These are phyloP conservation scores for Eimeria mitis DNA, from an alignment of 169 alveolate species.

Conservation along the genomic window DNA sequence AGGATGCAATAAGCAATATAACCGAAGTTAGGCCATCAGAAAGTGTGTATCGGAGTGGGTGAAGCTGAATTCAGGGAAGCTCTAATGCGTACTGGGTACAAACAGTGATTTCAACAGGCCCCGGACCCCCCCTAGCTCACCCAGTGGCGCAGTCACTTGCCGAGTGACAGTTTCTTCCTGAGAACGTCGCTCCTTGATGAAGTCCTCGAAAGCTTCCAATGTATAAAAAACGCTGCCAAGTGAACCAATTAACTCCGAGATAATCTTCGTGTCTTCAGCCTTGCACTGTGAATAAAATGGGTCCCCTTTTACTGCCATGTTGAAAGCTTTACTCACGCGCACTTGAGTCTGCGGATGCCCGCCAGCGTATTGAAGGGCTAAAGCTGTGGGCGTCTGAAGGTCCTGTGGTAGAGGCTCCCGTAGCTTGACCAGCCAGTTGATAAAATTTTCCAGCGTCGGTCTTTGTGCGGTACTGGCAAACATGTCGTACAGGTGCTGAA, in stretches of 20 bases:
- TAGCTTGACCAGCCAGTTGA: constrained; percentile 43
- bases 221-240: constrained; percentile 34
- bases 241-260: constrained; percentile 23
- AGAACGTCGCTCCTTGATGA: not conserved
- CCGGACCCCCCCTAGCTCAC: not conserved
- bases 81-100: not conserved
- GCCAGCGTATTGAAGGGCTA: constrained; percentile 42
- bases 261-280: constrained; percentile 60
- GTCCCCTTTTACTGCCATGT: constrained; percentile 34
- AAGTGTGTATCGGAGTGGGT: not conserved
- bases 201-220: not conserved
- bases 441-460: constrained; percentile 9
- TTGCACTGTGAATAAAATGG: constrained; percentile 49
- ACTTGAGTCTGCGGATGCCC: constrained; percentile 68
- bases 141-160: constrained; percentile 40
- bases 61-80: not conserved
- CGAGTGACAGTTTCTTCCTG: constrained; percentile 14
- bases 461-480: constrained; percentile 4
- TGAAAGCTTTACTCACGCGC: constrained; percentile 48
- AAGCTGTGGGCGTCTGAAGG: constrained; percentile 56
- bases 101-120: not conserved
- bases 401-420: constrained; percentile 53
- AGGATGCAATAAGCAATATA: not conserved
- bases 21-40: not conserved
- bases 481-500: constrained; percentile 41